These are phyloP conservation scores for Stagonosporopsis tanaceti DNA, from an alignment of 2,329 filamentous ascomycete species.

Conservation along the genomic window DNA sequence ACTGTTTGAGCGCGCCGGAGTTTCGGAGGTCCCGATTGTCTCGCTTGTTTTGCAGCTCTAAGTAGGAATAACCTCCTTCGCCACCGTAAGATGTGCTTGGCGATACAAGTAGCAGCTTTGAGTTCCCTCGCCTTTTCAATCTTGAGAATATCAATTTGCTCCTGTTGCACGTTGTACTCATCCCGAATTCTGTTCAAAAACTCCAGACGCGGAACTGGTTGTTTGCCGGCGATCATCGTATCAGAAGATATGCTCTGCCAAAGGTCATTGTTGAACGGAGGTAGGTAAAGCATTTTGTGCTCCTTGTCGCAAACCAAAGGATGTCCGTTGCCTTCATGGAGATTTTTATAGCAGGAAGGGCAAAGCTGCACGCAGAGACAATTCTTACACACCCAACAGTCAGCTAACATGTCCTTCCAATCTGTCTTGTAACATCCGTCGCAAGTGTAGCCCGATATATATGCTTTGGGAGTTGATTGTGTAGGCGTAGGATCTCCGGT, in stretches of 20 bases:
- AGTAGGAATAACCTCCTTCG: too few relatives aligned
- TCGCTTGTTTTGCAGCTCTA: too few relatives aligned
- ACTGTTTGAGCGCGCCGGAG: too few relatives aligned
- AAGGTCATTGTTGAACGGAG: conserved; percentile 1
- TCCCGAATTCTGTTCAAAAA: conserved; percentile 16
- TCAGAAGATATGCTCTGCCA: neutral
- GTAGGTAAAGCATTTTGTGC: conserved; percentile 20
- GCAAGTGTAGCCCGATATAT: neutral
- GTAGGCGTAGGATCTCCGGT: too few relatives aligned
- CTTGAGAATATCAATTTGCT: conserved; percentile 21
- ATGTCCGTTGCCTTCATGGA: neutral
- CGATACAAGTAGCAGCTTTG: too few relatives aligned
- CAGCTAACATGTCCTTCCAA: neutral
- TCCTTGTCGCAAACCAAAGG: conserved; percentile 18
- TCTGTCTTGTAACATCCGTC: neutral
- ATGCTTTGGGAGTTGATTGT: too few relatives aligned
- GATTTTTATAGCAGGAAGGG: conserved; percentile 16
- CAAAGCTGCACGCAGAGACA: conserved; percentile 21
- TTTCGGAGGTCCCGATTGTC: too few relatives aligned
- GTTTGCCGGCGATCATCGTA: neutral
- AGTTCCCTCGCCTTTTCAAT: conserved; percentile 7
- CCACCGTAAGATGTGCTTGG: too few relatives aligned
- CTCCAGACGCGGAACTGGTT: conserved; percentile 6
- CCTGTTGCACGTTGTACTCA: conserved; percentile 16
- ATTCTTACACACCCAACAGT: conserved; percentile 18